A percentile compares a stretch with the other conserved stretches of the same genome.
These are phyloP conservation scores for Nigrograna mackinnonii DNA, from an alignment of 2,329 filamentous ascomycete species.

Conservation along the genomic window DNA sequence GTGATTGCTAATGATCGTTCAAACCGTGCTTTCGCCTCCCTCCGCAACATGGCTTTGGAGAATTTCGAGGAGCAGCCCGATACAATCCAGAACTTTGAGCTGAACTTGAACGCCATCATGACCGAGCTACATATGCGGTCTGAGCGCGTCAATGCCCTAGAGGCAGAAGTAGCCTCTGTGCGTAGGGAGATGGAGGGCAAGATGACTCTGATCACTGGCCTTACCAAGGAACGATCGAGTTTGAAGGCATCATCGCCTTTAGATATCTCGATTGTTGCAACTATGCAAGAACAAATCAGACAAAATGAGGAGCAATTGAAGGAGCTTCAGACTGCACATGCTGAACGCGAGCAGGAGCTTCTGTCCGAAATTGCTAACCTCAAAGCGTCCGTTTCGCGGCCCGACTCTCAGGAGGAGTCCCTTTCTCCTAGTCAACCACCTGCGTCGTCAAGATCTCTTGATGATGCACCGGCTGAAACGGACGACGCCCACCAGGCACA, in stretches of 20 bases:
- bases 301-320: constrained; percentile 80
- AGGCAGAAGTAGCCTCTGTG: constrained; percentile 78
- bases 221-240: constrained; percentile 91
- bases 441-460: constrained; percentile 7
- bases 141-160: constrained; percentile 87
- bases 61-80: constrained; percentile 83
- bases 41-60: constrained; percentile 85
- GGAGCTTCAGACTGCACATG: constrained; percentile 72
- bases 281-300: constrained; percentile 84
- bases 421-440: constrained; percentile 17
- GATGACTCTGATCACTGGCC: constrained; percentile 90
- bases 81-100: constrained; percentile 87
- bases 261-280: constrained; percentile 88
- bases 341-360: constrained; percentile 75
- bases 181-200: constrained; percentile 98
- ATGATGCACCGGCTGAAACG: constrained; percentile 23
- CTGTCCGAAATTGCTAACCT: constrained; percentile 71
- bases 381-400: constrained; percentile 54
- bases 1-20: constrained; percentile 86
- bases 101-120: constrained; percentile 89
- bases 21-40: constrained; percentile 85
- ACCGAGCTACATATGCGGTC: constrained; percentile 86
- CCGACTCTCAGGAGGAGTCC: constrained; percentile 17
- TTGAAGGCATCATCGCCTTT: constrained; percentile 79
- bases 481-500: constrained; percentile 54